Base-by-base conservation (phyloP, 371 early-diverging fungal species). In the Lichtheimia ramosa region DNA sequence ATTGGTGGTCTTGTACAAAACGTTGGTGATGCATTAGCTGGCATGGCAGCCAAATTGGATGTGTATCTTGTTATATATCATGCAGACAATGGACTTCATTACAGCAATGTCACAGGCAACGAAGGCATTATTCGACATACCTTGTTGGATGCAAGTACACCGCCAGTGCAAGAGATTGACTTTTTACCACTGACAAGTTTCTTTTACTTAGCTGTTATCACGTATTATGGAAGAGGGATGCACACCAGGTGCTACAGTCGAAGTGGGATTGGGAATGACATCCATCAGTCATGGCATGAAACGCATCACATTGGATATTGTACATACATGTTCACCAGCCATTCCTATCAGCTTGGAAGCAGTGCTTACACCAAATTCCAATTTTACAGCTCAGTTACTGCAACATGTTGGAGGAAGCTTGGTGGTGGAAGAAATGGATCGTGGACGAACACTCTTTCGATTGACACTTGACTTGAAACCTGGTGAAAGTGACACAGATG, bases 1-100 rank as follows among this genome's bases (percentile, higher is more conserved):
- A 21, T 46, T 21, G 46, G 18, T 21, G 46, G 21, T 5, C 46
- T 46, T 5, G 21, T 46, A n/a, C 46, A 46, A 46, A 46, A 21
- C 16, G 46, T 46, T 6, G 46, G 46, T 8, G 46, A 46, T 46
- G 46, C 46, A 18, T 21, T 46, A 21, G 46, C 46, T n/a, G 46
- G 46, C 46, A 46, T 46, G 46, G 46, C 46, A 5, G 46, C 46
- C n/a, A 46, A 46, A n/a, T 46, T 46, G 21, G 46, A 46, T 21
- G 16, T 46, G 0, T 10, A 46, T 14, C 46, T 46, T n/a, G 46
- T 46, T 21, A 46, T 46, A 4, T 46, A 46, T 8, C 46, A 46
- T 46, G 21, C 46, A 6, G 46, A 46, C 46, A 46, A 46, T 46
- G 21, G 46, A n/a, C 16, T 46, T 1, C 46, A 46, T 46, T 46